Evolutionary conservation across 2,329 filamentous ascomycete genomes (phyloP).

Genomic region (Elsinoe fawcettii): DNA sequence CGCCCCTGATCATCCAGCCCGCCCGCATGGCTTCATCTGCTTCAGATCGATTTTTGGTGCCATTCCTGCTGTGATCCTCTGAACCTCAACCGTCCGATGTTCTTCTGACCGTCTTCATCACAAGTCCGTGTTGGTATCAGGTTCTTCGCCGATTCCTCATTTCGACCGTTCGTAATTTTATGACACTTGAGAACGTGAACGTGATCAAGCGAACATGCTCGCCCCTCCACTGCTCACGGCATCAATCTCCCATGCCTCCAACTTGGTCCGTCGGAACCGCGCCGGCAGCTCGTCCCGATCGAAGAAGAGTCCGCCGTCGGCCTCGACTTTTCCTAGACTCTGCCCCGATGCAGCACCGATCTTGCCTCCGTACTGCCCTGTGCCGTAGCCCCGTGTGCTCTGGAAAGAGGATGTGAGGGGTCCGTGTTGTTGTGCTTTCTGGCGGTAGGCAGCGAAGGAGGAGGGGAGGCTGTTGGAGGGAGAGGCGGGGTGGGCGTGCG

Average conservation of each 20-base stretch:
- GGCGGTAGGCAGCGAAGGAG: conserved; percentile 68
- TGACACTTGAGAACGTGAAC: too few species aligned
- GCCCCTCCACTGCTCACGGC: conserved; percentile 91
- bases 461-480: conserved; percentile 58
- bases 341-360: conserved; percentile 59
- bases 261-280: conserved; percentile 69
- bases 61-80: too few species aligned
- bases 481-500: conserved; percentile 64
- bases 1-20: too few species aligned
- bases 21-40: not conserved
- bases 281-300: conserved; percentile 80
- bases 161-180: not conserved
- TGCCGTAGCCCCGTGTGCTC: conserved; percentile 19
- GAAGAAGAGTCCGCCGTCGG: conserved; percentile 70
- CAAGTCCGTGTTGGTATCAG: too few species aligned
- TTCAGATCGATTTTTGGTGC: not conserved
- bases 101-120: too few species aligned
- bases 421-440: conserved; percentile 70
- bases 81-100: too few species aligned
- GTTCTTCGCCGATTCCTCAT: too few species aligned
- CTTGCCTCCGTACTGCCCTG: conserved; percentile 28
- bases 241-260: conserved; percentile 81
- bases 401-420: conserved; percentile 43
- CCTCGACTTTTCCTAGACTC: conserved; percentile 62
- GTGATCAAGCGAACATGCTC: conserved; percentile 46